Evolutionary conservation across 768 basidiomycete species (phyloP).

Genomic region (Leucosporidium scottii): DNA sequence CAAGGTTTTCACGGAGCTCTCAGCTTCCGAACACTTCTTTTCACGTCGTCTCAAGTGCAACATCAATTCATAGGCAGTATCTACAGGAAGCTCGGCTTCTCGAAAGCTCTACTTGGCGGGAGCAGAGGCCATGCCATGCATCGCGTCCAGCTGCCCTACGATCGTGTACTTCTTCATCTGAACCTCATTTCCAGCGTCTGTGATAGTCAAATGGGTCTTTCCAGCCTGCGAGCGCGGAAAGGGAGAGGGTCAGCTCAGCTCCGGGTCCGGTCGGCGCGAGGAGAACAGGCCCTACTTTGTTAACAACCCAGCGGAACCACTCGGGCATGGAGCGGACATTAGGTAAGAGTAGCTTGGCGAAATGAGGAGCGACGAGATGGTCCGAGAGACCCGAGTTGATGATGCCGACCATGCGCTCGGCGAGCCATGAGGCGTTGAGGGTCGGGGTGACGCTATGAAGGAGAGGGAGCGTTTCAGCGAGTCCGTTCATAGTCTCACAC

Average conservation of each 20-base stretch:
- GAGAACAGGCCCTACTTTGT: background rate
- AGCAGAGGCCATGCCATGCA: conserved; percentile 5
- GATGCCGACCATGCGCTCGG: conserved; percentile 16
- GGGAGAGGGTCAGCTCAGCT: background rate
- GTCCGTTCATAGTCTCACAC: too few relatives aligned
- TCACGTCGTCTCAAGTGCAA: too few relatives aligned
- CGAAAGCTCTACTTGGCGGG: background rate
- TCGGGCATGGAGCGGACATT: conserved; percentile 15
- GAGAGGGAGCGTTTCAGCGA: too few relatives aligned
- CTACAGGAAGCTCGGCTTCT: background rate
- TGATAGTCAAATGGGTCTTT: conserved; percentile 24
- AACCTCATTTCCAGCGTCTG: conserved; percentile 12
- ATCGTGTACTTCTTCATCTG: conserved; percentile 13
- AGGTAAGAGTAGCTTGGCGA: conserved; percentile 13
- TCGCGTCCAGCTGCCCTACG: conserved; percentile 19
- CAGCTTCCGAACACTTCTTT: too few relatives aligned
- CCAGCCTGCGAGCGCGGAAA: conserved; percentile 4
- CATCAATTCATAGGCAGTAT: too few relatives aligned
- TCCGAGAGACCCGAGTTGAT: conserved; percentile 19
- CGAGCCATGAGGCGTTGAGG: conserved; percentile 16
- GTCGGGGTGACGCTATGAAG: conserved; percentile 16
- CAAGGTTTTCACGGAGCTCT: too few relatives aligned
- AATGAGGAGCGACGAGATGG: conserved; percentile 25
- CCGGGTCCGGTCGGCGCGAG: background rate
- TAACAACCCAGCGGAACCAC: conserved; percentile 19